Evolutionary conservation across 768 basidiomycete genomes (phyloP).

Genomic region (Boletus sensibilis): DNA sequence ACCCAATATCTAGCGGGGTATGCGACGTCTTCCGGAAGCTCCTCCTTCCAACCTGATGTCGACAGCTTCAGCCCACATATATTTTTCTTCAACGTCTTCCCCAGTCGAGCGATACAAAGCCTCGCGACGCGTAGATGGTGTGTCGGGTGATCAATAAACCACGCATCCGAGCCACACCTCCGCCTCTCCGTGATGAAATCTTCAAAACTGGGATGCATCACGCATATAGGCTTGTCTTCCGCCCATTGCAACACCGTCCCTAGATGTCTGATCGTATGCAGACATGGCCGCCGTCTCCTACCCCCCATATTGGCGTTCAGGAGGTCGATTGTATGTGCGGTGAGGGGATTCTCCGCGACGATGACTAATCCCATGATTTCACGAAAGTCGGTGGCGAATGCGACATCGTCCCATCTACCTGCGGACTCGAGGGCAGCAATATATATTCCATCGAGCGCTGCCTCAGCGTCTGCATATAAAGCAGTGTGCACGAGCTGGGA

Average conservation of each 20-base stretch:
- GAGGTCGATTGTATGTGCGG: conserved; percentile 25
- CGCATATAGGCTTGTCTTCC: conserved; percentile 27
- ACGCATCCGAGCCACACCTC: conserved; percentile 28
- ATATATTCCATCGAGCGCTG: conserved; percentile 31
- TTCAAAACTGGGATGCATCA: conserved; percentile 35
- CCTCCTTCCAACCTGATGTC: conserved; percentile 10
- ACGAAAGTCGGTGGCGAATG: conserved; percentile 31
- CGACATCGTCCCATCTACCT: conserved; percentile 31
- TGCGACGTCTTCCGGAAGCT: conserved; percentile 25
- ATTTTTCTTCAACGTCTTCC: conserved; percentile 24
- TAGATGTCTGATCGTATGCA: conserved; percentile 31
- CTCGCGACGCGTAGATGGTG: conserved; percentile 25
- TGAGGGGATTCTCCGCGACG: conserved; percentile 31
- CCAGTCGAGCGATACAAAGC: conserved; percentile 24
- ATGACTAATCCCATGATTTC: conserved; percentile 33
- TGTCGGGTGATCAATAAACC: conserved; percentile 28
- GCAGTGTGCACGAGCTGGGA: conserved; percentile 20
- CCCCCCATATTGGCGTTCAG: conserved; percentile 18
- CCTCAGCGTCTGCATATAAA: conserved; percentile 27
- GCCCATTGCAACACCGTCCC: conserved; percentile 30
- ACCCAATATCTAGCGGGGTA: conserved; percentile 31
- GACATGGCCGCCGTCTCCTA: conserved; percentile 24
- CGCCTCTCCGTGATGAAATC: conserved; percentile 34
- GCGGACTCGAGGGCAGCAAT: conserved; percentile 32
- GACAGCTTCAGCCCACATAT: conserved; percentile 24